phyloP scores from a whole-genome alignment of 2,329 filamentous ascomycete species.

The Neonectria coccinea region DNA sequence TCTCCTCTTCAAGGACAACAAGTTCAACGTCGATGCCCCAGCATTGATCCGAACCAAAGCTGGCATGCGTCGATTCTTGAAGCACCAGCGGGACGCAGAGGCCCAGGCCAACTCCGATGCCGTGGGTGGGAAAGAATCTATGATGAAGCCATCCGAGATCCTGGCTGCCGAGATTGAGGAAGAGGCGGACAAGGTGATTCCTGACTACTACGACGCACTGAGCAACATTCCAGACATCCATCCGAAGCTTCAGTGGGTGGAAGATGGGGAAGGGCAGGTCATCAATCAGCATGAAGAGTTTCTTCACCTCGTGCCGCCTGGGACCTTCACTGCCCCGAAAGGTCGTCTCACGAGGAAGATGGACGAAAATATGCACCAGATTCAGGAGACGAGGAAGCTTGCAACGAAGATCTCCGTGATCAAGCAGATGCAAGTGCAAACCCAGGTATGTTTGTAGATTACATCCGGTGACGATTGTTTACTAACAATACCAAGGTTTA shows the following conservation, averaged over 20 bases:
- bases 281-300: conserved; percentile 90
- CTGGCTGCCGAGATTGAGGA: conserved; percentile 95
- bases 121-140: conserved; percentile 58
- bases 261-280: conserved; percentile 89
- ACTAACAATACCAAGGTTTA: conserved; percentile 74
- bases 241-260: conserved; percentile 83
- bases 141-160: conserved; percentile 72
- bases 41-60: conserved; percentile 86
- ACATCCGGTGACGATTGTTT: neutral
- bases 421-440: conserved; percentile 99
- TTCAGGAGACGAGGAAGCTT: conserved; percentile 96
- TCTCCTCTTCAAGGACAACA: conserved; percentile 85
- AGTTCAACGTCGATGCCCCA: conserved; percentile 87
- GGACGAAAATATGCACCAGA: conserved; percentile 90
- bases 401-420: conserved; percentile 97
- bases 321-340: conserved; percentile 79
- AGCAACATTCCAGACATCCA: conserved; percentile 88
- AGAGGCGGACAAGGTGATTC: conserved; percentile 84
- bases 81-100: conserved; percentile 79
- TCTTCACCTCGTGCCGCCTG: conserved; percentile 79
- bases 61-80: conserved; percentile 89
- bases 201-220: conserved; percentile 93
- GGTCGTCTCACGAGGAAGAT: conserved; percentile 83
- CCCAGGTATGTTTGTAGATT: conserved; percentile 73
- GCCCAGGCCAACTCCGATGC: conserved; percentile 54